Evolutionary conservation across 2,329 filamentous ascomycete species (phyloP).

Genomic region (Torrubiella hemipterigena): DNA sequence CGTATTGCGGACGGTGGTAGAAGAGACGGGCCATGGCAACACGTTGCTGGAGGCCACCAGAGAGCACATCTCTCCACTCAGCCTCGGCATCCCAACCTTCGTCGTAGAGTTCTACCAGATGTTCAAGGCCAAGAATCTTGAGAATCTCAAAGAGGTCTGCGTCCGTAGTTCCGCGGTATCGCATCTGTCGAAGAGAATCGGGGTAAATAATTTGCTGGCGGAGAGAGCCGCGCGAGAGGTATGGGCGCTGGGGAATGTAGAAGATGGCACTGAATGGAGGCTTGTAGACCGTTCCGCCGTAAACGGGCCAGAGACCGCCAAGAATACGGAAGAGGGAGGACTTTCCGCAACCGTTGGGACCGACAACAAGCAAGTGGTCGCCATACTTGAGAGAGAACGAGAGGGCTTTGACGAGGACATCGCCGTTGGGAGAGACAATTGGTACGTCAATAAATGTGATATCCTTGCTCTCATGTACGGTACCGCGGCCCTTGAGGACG

Average conservation of each 20-base stretch:
- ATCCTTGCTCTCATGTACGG: slow-evolving; percentile 67
- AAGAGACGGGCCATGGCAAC: slow-evolving; percentile 94
- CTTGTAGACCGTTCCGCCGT: slow-evolving; percentile 86
- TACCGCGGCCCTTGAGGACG: slow-evolving; percentile 71
- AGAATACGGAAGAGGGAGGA: slow-evolving; percentile 93
- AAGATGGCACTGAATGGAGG: slow-evolving; percentile 90
- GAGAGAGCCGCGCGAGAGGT: slow-evolving; percentile 82
- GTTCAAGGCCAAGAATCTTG: slow-evolving; percentile 67
- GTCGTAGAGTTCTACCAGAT: slow-evolving; percentile 64
- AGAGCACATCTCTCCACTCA: slow-evolving; percentile 92
- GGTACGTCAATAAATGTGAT: slow-evolving; percentile 84
- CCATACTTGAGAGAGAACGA: slow-evolving; percentile 79
- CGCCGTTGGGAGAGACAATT: slow-evolving; percentile 93
- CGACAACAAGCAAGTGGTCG: slow-evolving; percentile 87
- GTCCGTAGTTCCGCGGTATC: slow-evolving; percentile 71
- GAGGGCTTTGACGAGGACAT: slow-evolving; percentile 74
- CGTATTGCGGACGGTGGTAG: slow-evolving; percentile 86
- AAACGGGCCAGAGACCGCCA: slow-evolving; percentile 93
- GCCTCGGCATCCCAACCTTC: slow-evolving; percentile 85
- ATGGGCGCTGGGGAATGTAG: slow-evolving; percentile 94
- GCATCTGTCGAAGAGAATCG: slow-evolving; percentile 78
- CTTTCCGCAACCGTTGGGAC: slow-evolving; percentile 95
- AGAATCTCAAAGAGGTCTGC: slow-evolving; percentile 68
- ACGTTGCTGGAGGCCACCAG: slow-evolving; percentile 84
- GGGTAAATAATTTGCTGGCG: slow-evolving; percentile 96